These are phyloP conservation scores for Mycena rebaudengoi DNA, from an alignment of 768 basidiomycete genomes.

Conservation along the genomic window DNA sequence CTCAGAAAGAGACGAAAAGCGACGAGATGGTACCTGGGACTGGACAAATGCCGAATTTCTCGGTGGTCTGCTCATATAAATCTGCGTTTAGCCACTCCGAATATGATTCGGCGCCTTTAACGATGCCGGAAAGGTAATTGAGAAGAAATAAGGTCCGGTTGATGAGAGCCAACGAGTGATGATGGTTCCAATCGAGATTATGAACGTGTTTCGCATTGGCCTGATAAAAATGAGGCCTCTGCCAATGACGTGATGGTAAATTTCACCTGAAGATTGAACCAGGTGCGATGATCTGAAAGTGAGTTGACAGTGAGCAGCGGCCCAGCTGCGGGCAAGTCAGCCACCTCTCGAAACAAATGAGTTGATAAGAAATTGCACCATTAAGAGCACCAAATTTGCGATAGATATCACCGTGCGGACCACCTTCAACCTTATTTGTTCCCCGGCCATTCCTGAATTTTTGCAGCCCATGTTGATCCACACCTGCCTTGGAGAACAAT, in stretches of 20 bases:
- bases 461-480: constrained; percentile 31
- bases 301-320: constrained; percentile 32
- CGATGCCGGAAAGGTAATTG: not conserved
- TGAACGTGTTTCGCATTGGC: constrained; percentile 28
- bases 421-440: constrained; percentile 35
- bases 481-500: constrained; percentile 26
- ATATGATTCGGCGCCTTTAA: constrained; percentile 26
- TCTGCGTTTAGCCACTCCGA: constrained; percentile 33
- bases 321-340: constrained; percentile 25
- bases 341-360: not conserved
- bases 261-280: constrained; percentile 31
- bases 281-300: constrained; percentile 32
- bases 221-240: not conserved
- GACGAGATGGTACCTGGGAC: constrained; percentile 31
- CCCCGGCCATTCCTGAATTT: constrained; percentile 29
- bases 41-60: constrained; percentile 34
- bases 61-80: constrained; percentile 28
- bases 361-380: too few species aligned
- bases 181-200: constrained; percentile 25
- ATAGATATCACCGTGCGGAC: constrained; percentile 34
- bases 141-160: constrained; percentile 26
- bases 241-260: not conserved
- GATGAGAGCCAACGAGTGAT: constrained; percentile 28
- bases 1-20: not conserved
- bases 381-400: constrained; percentile 13